A percentile compares a stretch with the other conserved stretches of the same genome.
Evolutionary conservation across 208 protist species (phyloP).

Genomic region (Trypanosoma avium): DNA sequence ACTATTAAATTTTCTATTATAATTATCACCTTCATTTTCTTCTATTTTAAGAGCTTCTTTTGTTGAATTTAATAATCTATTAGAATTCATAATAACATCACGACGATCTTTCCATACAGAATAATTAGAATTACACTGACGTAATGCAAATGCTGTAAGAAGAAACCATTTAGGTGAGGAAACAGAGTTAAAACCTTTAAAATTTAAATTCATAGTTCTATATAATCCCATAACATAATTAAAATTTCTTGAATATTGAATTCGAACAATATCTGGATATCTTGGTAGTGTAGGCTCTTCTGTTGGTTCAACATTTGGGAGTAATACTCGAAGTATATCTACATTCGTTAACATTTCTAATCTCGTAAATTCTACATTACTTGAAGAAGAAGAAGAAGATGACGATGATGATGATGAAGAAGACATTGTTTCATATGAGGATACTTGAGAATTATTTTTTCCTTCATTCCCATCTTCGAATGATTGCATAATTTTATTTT

Average conservation of each 20-base stretch:
- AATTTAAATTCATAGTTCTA: constrained; percentile 35
- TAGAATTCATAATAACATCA: constrained; percentile 44
- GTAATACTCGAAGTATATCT: constrained; percentile 32
- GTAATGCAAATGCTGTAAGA: constrained; percentile 57
- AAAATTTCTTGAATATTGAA: constrained; percentile 51
- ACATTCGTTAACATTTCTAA: constrained; percentile 36
- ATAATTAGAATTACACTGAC: constrained; percentile 62
- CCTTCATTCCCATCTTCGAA: neutral
- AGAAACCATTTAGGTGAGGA: constrained; percentile 63
- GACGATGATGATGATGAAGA: constrained; percentile 3
- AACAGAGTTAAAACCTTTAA: constrained; percentile 10
- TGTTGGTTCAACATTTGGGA: constrained; percentile 28
- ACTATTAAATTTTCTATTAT: neutral
- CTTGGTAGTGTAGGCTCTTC: constrained; percentile 29
- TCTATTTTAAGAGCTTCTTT: constrained; percentile 14
- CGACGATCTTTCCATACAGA: constrained; percentile 75
- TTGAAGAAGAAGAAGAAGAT: neutral
- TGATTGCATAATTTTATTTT: neutral
- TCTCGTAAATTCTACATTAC: constrained; percentile 25
- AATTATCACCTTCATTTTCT: neutral
- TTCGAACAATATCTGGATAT: constrained; percentile 42
- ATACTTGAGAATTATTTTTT: neutral
- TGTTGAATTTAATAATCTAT: constrained; percentile 29
- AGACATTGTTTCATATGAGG: neutral
- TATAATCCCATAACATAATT: constrained; percentile 59